These are phyloP conservation scores for Lantana camara DNA, from an alignment of 257 asterid species.

Conservation along the genomic window DNA sequence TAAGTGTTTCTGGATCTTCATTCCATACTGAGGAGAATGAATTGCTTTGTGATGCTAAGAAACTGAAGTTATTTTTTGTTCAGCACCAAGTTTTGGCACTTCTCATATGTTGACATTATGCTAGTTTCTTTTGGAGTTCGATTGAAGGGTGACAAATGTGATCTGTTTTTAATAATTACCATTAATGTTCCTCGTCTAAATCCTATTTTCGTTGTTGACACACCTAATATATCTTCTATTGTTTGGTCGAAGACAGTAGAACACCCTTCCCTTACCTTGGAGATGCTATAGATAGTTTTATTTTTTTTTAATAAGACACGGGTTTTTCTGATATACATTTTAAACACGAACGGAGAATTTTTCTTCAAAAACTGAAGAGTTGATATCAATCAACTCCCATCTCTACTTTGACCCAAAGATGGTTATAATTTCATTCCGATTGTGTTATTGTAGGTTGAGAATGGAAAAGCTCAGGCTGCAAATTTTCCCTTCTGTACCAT, in stretches of 20 bases:
- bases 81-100: not conserved
- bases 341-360: not conserved
- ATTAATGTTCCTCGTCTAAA: conserved; percentile 1
- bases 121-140: conserved; percentile 7
- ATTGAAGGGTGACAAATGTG: conserved; percentile 4
- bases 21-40: conserved; percentile 1
- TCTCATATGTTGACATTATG: not conserved
- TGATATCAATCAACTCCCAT: conserved; percentile 1
- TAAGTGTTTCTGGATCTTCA: not conserved
- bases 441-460: conserved; percentile 73
- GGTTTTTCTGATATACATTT: not conserved
- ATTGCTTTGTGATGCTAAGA: not conserved
- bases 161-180: not conserved
- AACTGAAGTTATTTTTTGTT: conserved; percentile 1
- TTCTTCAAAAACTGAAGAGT: conserved; percentile 6
- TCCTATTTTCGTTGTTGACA: not conserved
- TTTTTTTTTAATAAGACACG: not conserved
- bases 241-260: conserved; percentile 10
- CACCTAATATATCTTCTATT: conserved; percentile 14
- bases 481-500: conserved; percentile 96
- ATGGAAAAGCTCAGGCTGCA: conserved; percentile 99
- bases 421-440: conserved; percentile 9
- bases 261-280: not conserved
- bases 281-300: not conserved
- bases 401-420: conserved; percentile 6